Percentiles rank a stretch among this genome's conserved stretches.
phyloP scores from a whole-genome alignment of 2,329 filamentous ascomycete species.

The Rugonectria rugulosa region DNA sequence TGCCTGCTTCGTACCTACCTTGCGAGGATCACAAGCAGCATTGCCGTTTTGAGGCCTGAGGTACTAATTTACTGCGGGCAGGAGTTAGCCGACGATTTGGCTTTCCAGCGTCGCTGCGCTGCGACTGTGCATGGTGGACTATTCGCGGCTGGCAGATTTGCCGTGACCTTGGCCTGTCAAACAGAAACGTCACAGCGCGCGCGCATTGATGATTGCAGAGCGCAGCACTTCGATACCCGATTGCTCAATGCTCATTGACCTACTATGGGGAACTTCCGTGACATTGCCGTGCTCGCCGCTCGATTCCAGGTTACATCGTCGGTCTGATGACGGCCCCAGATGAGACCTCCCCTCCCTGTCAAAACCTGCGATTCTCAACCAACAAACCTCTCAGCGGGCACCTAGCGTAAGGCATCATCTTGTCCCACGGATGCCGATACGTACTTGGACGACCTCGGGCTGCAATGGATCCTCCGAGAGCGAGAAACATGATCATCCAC shows the following conservation, averaged over 20 bases:
- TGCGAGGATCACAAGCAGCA: neutral
- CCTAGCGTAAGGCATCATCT: neutral
- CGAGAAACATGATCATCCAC: neutral
- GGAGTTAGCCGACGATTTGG: too few species aligned
- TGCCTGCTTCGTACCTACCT: too few species aligned
- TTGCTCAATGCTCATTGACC: neutral
- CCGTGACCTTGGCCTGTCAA: neutral
- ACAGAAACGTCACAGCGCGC: slow-evolving; percentile 8
- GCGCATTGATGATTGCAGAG: neutral
- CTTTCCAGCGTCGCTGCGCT: too few species aligned
- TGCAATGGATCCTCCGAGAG: neutral
- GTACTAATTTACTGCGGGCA: neutral
- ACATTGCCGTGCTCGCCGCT: slow-evolving; percentile 23
- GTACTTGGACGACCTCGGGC: neutral
- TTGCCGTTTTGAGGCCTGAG: neutral
- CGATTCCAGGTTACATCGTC: slow-evolving; percentile 9
- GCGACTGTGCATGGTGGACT: neutral
- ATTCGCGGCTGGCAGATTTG: slow-evolving; percentile 2
- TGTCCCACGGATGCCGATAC: too few species aligned
- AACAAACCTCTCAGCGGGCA: neutral
- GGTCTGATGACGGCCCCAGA: slow-evolving; percentile 3
- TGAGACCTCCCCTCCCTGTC: neutral
- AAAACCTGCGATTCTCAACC: neutral
- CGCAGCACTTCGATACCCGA: slow-evolving; percentile 11
- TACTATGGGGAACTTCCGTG: slow-evolving; percentile 11